Evolutionary conservation across 352 stramenopile genomes (phyloP).

Genomic region (Phytophthora pini): DNA sequence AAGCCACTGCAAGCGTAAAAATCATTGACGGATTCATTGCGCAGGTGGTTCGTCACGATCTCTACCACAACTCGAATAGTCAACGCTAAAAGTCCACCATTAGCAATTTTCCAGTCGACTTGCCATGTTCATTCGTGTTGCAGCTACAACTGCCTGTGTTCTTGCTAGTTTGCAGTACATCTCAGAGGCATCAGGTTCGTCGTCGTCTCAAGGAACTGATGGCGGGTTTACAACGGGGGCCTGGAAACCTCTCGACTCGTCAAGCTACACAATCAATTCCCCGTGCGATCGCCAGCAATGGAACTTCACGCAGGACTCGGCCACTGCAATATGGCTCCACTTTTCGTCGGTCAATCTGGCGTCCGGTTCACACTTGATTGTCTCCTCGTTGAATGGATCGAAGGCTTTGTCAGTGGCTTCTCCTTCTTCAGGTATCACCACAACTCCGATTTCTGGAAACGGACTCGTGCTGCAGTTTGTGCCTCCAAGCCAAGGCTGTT

Average conservation of each 20-base stretch:
- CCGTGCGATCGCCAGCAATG: conserved; percentile 50
- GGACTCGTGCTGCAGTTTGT: conserved; percentile 52
- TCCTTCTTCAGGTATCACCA: conserved; percentile 36
- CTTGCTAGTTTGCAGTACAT: conserved; percentile 6
- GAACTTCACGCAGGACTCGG: conserved; percentile 56
- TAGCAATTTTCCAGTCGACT: conserved; percentile 10
- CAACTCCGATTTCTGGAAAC: conserved; percentile 38
- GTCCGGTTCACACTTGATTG: conserved; percentile 48
- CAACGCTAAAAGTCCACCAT: conserved; percentile 17
- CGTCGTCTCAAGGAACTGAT: conserved; percentile 25
- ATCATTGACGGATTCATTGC: conserved; percentile 10
- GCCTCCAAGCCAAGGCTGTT: conserved; percentile 37
- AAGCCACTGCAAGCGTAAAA: conserved; percentile 4
- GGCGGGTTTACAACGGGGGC: conserved; percentile 49
- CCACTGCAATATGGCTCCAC: conserved; percentile 46
- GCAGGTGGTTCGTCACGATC: conserved; percentile 8
- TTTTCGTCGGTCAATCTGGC: conserved; percentile 42
- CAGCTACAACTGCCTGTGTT: background rate
- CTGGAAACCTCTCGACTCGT: conserved; percentile 36
- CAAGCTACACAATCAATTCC: conserved; percentile 45
- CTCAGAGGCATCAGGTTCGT: conserved; percentile 1
- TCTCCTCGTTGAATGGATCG: conserved; percentile 43
- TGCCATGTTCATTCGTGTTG: conserved; percentile 15
- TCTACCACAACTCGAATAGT: conserved; percentile 7
- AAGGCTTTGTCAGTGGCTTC: conserved; percentile 32